phyloP scores from a whole-genome alignment of 1,284 basidiomycete genomes.

The Takashimella tepidaria region DNA sequence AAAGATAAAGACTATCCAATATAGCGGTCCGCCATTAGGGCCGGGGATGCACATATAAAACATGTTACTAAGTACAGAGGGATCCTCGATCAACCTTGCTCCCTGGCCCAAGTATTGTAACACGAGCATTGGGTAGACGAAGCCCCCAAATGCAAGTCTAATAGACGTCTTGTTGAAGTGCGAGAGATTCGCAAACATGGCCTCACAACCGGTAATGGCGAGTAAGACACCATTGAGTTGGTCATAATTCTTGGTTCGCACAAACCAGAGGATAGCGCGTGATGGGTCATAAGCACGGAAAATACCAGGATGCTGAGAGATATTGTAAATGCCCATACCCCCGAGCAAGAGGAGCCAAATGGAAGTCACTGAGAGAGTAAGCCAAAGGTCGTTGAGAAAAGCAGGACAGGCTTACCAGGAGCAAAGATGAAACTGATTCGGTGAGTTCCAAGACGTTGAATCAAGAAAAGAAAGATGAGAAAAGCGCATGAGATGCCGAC shows the following conservation, averaged over 20 bases:
- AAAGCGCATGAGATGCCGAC: conserved; percentile 59
- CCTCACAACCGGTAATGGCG: conserved; percentile 62
- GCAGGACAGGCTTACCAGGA: conserved; percentile 49
- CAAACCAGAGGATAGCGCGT: conserved; percentile 59
- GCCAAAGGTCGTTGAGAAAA: background rate
- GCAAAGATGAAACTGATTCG: conserved; percentile 55
- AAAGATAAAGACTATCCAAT: conserved; percentile 60
- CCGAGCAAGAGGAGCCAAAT: conserved; percentile 57
- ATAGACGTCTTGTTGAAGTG: conserved; percentile 55
- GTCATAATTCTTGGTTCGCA: conserved; percentile 59
- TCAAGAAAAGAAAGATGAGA: conserved; percentile 56
- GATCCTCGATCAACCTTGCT: conserved; percentile 57
- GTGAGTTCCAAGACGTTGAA: conserved; percentile 58
- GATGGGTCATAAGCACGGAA: conserved; percentile 65
- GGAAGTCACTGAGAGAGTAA: conserved; percentile 50
- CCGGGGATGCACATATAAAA: conserved; percentile 65
- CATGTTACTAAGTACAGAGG: conserved; percentile 53
- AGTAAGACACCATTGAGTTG: conserved; percentile 61
- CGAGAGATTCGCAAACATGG: conserved; percentile 59
- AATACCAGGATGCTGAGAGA: conserved; percentile 55
- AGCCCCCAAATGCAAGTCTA: conserved; percentile 54
- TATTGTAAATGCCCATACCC: conserved; percentile 58
- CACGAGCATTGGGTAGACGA: conserved; percentile 60
- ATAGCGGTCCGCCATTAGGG: conserved; percentile 52
- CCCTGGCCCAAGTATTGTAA: conserved; percentile 57